These are phyloP conservation scores for Paramecium sonneborni DNA, from an alignment of 73 alveolate species.

Conservation along the genomic window DNA sequence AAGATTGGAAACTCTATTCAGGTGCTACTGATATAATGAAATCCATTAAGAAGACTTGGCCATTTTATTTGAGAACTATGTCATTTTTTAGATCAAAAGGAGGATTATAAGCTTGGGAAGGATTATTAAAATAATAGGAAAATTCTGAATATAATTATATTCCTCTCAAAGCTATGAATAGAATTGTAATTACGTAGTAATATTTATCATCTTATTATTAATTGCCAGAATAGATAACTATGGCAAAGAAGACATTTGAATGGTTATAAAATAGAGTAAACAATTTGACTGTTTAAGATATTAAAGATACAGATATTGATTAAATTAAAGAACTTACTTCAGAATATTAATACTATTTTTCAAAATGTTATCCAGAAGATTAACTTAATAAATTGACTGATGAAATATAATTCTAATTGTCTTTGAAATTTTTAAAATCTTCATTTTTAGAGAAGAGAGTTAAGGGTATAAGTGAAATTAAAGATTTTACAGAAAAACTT, in stretches of 20 bases:
- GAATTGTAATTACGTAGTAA: neutral
- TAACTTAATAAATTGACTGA: slow-evolving; percentile 52
- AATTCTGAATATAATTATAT: slow-evolving; percentile 51
- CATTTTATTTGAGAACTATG: neutral
- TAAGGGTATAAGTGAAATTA: slow-evolving; percentile 77
- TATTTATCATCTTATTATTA: neutral
- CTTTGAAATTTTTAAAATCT: slow-evolving; percentile 69
- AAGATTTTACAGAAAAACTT: slow-evolving; percentile 68
- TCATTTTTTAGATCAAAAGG: neutral
- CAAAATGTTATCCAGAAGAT: slow-evolving; percentile 12
- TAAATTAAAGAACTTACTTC: slow-evolving; percentile 53
- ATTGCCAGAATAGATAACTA: neutral
- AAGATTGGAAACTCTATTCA: slow-evolving; percentile 38
- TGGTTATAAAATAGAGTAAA: slow-evolving; percentile 66
- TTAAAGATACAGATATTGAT: slow-evolving; percentile 75
- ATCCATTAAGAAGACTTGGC: slow-evolving; percentile 10
- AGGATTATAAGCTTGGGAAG: slow-evolving; percentile 56
- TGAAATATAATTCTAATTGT: slow-evolving; percentile 63
- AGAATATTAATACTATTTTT: neutral
- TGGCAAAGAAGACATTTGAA: slow-evolving; percentile 39
- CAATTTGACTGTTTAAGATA: slow-evolving; percentile 65
- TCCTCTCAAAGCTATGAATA: neutral
- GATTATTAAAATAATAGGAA: slow-evolving; percentile 21
- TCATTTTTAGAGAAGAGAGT: slow-evolving; percentile 79
- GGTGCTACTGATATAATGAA: slow-evolving; percentile 1